Percentiles rank a stretch among this genome's conserved stretches.
Evolutionary conservation across 2,329 filamentous ascomycete species (phyloP).

Genomic region (Simplicillium sp.): DNA sequence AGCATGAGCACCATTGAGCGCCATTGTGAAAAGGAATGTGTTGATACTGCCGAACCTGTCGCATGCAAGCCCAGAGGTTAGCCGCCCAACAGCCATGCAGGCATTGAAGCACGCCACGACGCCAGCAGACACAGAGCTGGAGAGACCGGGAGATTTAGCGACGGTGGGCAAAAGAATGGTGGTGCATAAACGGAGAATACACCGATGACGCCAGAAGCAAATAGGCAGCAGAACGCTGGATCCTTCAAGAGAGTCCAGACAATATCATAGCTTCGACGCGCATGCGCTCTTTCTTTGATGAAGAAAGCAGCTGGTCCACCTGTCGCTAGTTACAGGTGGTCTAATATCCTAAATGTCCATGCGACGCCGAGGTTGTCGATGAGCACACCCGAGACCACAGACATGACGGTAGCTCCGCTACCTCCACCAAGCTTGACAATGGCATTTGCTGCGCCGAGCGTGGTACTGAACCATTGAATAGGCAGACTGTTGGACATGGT

Average conservation of each 20-base stretch:
- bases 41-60: not conserved
- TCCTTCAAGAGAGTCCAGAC: not conserved
- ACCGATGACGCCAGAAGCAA: not conserved
- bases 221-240: not conserved
- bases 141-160: not conserved
- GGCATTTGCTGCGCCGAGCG: slow-evolving; percentile 8
- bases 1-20: slow-evolving; percentile 1
- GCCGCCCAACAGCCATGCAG: not conserved
- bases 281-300: slow-evolving; percentile 6
- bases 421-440: slow-evolving; percentile 9
- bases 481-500: slow-evolving; percentile 7
- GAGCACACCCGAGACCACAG: slow-evolving; percentile 5
- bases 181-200: not conserved
- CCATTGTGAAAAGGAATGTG: not conserved
- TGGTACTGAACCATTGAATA: slow-evolving; percentile 8
- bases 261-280: not conserved
- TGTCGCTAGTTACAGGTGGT: slow-evolving; percentile 5
- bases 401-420: slow-evolving; percentile 9
- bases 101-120: not conserved
- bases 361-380: slow-evolving; percentile 7
- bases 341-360: slow-evolving; percentile 9
- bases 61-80: not conserved
- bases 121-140: not conserved
- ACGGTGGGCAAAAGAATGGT: not conserved
- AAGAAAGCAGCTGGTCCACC: slow-evolving; percentile 5